Evolutionary conservation across 108 stramenopile genomes (phyloP).

Genomic region (Aurantiochytrium sp.): DNA sequence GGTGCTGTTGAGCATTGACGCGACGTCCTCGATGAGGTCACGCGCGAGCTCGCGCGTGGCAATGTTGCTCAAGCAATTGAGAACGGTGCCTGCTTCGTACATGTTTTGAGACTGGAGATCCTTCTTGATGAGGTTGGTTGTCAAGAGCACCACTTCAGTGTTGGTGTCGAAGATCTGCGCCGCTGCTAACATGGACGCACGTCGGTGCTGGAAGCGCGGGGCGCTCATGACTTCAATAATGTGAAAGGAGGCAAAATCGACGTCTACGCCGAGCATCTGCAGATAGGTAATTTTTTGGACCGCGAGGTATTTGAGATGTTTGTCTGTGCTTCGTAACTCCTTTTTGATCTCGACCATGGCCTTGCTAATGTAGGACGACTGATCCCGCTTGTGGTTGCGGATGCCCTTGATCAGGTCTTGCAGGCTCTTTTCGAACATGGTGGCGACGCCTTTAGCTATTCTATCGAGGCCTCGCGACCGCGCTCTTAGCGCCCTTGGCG

Average conservation of each 20-base stretch:
- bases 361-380: constrained; percentile 78
- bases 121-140: constrained; percentile 92
- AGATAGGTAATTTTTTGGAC: constrained; percentile 89
- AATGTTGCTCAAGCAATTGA: constrained; percentile 93
- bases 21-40: constrained; percentile 79
- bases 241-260: constrained; percentile 89
- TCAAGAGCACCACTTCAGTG: constrained; percentile 90
- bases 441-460: not conserved
- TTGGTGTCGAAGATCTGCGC: constrained; percentile 82
- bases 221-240: constrained; percentile 86
- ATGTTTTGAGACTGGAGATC: constrained; percentile 76
- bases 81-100: constrained; percentile 88
- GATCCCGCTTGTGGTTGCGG: constrained; percentile 85
- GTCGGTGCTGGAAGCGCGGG: constrained; percentile 86
- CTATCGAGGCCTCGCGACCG: too few relatives aligned
- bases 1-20: constrained; percentile 69
- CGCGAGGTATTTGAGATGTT: constrained; percentile 83
- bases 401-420: constrained; percentile 95
- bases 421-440: constrained; percentile 83
- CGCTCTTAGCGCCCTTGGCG: too few relatives aligned
- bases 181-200: constrained; percentile 87
- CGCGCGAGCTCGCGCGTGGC: constrained; percentile 85
- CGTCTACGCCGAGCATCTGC: constrained; percentile 95
- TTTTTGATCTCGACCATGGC: constrained; percentile 89
- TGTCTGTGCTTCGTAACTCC: constrained; percentile 80